Evolutionary conservation across 164 flowering plant species (phyloP).

Genomic region (Malania oleifera): DNA sequence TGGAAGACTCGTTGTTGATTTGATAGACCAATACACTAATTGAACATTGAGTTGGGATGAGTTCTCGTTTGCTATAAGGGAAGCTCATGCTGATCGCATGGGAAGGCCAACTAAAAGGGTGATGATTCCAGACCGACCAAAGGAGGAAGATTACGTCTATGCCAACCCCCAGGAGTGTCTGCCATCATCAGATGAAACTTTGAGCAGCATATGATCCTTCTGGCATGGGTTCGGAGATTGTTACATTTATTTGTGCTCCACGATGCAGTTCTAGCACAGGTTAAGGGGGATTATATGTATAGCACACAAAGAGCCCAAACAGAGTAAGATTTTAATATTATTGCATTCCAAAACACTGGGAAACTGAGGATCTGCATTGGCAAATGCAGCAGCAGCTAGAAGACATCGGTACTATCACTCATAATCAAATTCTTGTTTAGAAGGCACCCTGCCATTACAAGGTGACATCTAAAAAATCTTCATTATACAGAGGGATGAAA

Average conservation of each 20-base stretch:
- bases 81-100: conserved; percentile 56
- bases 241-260: conserved; percentile 5
- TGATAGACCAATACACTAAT: conserved; percentile 58
- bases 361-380: conserved; percentile 4
- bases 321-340: conserved; percentile 11
- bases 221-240: conserved; percentile 1
- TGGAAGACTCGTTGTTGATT: conserved; percentile 60
- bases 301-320: too few species aligned
- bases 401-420: conserved; percentile 9
- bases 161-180: conserved; percentile 86
- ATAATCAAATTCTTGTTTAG: conserved; percentile 14
- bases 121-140: conserved; percentile 76
- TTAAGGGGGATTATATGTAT: too few species aligned
- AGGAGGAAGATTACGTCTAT: conserved; percentile 84
- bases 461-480: conserved; percentile 2
- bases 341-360: conserved; percentile 3
- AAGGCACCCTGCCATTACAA: conserved; percentile 12
- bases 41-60: conserved; percentile 65
- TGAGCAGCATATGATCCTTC: conserved; percentile 32
- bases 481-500: conserved; percentile 5
- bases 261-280: conserved; percentile 7
- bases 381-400: conserved; percentile 11
- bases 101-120: conserved; percentile 59
- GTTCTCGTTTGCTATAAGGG: conserved; percentile 63
- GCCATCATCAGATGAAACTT: conserved; percentile 27